phyloP scores from a whole-genome alignment of 306 rosid genomes.

The Ochetophila trinervis region DNA sequence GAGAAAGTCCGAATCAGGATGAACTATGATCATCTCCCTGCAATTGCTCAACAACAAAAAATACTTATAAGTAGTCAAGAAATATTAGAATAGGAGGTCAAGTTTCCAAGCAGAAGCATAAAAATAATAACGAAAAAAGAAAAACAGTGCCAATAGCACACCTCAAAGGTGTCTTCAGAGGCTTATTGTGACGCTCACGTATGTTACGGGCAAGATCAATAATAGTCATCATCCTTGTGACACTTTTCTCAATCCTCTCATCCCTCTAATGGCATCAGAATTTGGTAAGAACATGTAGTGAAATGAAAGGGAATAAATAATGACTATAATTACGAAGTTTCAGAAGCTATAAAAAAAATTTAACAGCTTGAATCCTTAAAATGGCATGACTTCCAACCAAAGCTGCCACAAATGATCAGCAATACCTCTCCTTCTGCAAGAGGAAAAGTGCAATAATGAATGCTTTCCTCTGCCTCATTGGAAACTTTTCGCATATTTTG shows the following conservation, averaged over 20 bases:
- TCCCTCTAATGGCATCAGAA: conserved; percentile 51
- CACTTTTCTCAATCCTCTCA: conserved; percentile 86
- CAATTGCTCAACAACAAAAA: conserved; percentile 8
- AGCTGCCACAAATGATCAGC: not conserved
- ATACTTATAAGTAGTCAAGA: not conserved
- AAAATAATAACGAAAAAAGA: not conserved
- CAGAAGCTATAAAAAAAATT: not conserved
- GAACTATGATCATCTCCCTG: conserved; percentile 97
- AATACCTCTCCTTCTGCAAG: conserved; percentile 76
- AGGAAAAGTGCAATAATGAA: conserved; percentile 86
- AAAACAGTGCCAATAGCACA: conserved; percentile 10
- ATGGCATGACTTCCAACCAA: not conserved
- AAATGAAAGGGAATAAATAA: not conserved
- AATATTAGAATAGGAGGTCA: conserved; percentile 1
- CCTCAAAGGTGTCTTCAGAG: conserved; percentile 95
- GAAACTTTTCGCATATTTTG: conserved; percentile 85
- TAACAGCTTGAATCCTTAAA: not conserved
- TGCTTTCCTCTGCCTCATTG: conserved; percentile 69
- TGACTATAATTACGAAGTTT: not conserved
- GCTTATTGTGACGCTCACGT: conserved; percentile 93
- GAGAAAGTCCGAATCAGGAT: conserved; percentile 84
- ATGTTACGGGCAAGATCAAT: conserved; percentile 95
- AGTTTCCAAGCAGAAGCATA: conserved; percentile 4
- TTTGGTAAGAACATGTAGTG: conserved; percentile 13
- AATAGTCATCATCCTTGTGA: conserved; percentile 85